Percentiles rank a stretch among this genome's conserved stretches.
These are phyloP conservation scores for Pyricularia sp. DNA, from an alignment of 2,329 filamentous ascomycete species.

Conservation along the genomic window DNA sequence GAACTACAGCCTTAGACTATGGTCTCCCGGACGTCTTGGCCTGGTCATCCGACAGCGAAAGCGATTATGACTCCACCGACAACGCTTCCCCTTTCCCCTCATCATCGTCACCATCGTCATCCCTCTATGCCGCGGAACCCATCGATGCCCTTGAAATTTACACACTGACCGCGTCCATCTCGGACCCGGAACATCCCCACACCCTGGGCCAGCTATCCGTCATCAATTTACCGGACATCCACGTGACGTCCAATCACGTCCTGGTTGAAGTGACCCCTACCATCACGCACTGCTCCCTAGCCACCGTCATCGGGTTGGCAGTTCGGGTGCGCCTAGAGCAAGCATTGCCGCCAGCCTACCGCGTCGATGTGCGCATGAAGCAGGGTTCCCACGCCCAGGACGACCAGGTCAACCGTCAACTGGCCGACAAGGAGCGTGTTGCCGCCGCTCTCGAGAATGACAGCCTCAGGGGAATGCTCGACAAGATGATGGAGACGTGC, in stretches of 20 bases:
- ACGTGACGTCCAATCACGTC: slow-evolving; percentile 60
- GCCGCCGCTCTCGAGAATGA: slow-evolving; percentile 92
- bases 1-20: slow-evolving; percentile 23
- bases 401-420: slow-evolving; percentile 93
- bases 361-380: slow-evolving; percentile 89
- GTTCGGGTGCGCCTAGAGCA: slow-evolving; percentile 88
- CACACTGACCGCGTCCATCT: slow-evolving; percentile 89
- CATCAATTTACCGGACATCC: slow-evolving; percentile 91
- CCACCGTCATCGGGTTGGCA: slow-evolving; percentile 90
- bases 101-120: not conserved
- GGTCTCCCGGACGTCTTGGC: slow-evolving; percentile 16
- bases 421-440: slow-evolving; percentile 93
- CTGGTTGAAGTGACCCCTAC: slow-evolving; percentile 89
- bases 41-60: slow-evolving; percentile 10
- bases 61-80: slow-evolving; percentile 41
- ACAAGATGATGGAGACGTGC: slow-evolving; percentile 90
- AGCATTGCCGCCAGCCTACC: slow-evolving; percentile 81
- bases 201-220: slow-evolving; percentile 90
- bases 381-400: slow-evolving; percentile 93
- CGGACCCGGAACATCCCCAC: slow-evolving; percentile 91
- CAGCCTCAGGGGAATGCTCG: slow-evolving; percentile 75
- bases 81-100: slow-evolving; percentile 36
- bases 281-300: slow-evolving; percentile 92
- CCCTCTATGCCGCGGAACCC: slow-evolving; percentile 51
- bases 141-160: slow-evolving; percentile 98